Conservation (phyloP, 352 stramenopile species). For the Globisporangium radiosum region DNA sequence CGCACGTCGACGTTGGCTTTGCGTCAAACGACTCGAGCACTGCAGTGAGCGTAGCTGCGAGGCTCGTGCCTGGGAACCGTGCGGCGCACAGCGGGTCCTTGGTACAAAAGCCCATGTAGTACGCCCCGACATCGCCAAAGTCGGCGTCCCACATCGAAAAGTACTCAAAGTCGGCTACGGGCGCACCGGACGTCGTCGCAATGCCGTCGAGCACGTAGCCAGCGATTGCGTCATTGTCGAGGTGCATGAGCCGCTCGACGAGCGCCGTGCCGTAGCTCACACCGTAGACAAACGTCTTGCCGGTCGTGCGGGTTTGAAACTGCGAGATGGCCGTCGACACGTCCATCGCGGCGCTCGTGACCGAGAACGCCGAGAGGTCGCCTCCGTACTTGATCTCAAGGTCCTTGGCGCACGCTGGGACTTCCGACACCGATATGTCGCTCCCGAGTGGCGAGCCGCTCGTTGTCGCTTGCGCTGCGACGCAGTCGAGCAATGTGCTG, state of each 20-base stretch:
- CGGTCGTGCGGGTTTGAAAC: background rate
- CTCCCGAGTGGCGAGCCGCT: slow-evolving; percentile 23
- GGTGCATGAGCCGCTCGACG: slow-evolving; percentile 40
- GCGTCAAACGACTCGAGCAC: background rate
- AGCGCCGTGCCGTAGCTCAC: slow-evolving; percentile 41
- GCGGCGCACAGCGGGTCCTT: slow-evolving; percentile 14
- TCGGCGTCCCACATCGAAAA: slow-evolving; percentile 32
- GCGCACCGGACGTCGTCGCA: slow-evolving; percentile 26
- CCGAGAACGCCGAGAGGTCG: slow-evolving; percentile 33
- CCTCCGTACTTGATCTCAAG: slow-evolving; percentile 31
- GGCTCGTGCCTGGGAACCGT: slow-evolving; percentile 11
- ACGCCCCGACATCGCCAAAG: slow-evolving; percentile 27
- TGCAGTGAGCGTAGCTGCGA: slow-evolving; percentile 8
- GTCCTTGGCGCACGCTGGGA: slow-evolving; percentile 28
- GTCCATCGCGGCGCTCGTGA: slow-evolving; percentile 36
- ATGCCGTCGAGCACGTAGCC: slow-evolving; percentile 49
- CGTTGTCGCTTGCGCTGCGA: slow-evolving; percentile 26
- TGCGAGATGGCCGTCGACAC: slow-evolving; percentile 24
- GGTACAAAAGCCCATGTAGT: slow-evolving; percentile 20
- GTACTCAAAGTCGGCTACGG: slow-evolving; percentile 18
- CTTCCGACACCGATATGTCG: slow-evolving; percentile 16
- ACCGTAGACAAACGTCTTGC: background rate
- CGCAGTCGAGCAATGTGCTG: slow-evolving; percentile 32
- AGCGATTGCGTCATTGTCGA: slow-evolving; percentile 24
- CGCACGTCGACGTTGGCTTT: slow-evolving; percentile 6